Evolutionary conservation across 306 rosid genomes (phyloP).

Genomic region (Heteromeles arbutifolia): DNA sequence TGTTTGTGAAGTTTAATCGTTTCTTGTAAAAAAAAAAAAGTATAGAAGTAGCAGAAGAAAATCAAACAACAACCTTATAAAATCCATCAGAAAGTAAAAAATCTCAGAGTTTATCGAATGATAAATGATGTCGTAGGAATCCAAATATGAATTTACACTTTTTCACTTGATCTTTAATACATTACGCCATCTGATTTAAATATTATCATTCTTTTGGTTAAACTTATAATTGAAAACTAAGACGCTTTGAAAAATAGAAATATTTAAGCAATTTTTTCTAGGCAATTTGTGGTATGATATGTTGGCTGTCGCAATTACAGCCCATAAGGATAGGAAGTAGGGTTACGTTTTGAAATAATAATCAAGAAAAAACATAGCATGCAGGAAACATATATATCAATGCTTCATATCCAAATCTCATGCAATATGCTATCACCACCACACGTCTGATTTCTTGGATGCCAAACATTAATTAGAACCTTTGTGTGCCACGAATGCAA

Average conservation of each 20-base stretch:
- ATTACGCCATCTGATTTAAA: no score
- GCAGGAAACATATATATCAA: background rate
- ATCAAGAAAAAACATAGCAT: background rate
- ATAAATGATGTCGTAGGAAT: no score
- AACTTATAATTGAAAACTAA: background rate
- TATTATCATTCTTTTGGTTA: background rate
- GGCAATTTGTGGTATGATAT: background rate
- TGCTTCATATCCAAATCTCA: background rate
- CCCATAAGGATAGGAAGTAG: background rate
- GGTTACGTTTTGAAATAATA: background rate
- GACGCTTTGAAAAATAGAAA: background rate
- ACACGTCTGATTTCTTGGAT: constrained; percentile 11
- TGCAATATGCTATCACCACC: constrained; percentile 8
- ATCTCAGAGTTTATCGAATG: no score
- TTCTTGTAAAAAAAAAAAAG: no score
- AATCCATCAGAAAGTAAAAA: no score
- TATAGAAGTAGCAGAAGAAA: no score
- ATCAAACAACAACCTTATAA: no score
- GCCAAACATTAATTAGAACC: constrained; percentile 23
- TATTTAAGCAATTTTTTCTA: background rate
- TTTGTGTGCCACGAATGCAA: constrained; percentile 9
- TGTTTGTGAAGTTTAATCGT: no score
- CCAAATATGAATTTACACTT: background rate
- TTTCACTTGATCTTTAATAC: background rate
- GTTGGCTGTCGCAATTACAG: background rate